Percentiles rank a stretch among this genome's conserved stretches.
phyloP scores from a whole-genome alignment of 768 basidiomycete genomes.

The Termitomyces sp. region DNA sequence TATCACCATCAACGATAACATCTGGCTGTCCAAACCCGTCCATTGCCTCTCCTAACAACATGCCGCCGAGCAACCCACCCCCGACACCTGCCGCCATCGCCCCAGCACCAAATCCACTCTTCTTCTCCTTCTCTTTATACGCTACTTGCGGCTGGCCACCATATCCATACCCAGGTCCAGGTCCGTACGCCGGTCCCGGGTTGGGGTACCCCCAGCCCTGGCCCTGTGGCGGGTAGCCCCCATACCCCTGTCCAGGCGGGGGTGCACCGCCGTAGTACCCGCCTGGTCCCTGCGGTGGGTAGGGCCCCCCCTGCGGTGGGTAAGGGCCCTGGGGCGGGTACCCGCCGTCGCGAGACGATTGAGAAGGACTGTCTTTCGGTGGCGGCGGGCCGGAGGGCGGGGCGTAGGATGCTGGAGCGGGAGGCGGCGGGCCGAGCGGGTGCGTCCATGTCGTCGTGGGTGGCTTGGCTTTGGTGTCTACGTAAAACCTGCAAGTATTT shows the following conservation, averaged over 20 bases:
- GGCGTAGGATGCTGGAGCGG: slow-evolving; percentile 34
- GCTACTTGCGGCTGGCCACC: slow-evolving; percentile 29
- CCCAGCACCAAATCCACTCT: slow-evolving; percentile 17
- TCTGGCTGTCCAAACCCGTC: slow-evolving; percentile 1
- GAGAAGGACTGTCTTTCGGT: slow-evolving; percentile 20
- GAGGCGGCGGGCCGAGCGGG: slow-evolving; percentile 40
- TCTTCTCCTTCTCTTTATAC: slow-evolving; percentile 28
- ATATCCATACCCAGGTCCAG: slow-evolving; percentile 6
- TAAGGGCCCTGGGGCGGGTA: slow-evolving; percentile 1
- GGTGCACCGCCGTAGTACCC: background rate
- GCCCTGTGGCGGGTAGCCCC: background rate
- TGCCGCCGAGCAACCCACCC: slow-evolving; percentile 19
- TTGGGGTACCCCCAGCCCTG: background rate
- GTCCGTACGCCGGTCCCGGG: background rate
- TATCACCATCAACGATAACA: background rate
- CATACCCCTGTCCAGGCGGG: background rate
- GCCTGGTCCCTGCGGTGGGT: background rate
- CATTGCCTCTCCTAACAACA: background rate
- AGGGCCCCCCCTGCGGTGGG: background rate
- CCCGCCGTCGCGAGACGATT: slow-evolving; percentile 7
- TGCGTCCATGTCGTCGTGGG: slow-evolving; percentile 67
- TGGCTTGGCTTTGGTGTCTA: slow-evolving; percentile 57
- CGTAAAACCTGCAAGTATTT: slow-evolving; percentile 57
- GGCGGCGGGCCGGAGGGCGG: slow-evolving; percentile 44
- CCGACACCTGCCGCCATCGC: slow-evolving; percentile 7